Conservation (phyloP, 176 grass and related monocot genomes). For the Oryza coarctata region DNA sequence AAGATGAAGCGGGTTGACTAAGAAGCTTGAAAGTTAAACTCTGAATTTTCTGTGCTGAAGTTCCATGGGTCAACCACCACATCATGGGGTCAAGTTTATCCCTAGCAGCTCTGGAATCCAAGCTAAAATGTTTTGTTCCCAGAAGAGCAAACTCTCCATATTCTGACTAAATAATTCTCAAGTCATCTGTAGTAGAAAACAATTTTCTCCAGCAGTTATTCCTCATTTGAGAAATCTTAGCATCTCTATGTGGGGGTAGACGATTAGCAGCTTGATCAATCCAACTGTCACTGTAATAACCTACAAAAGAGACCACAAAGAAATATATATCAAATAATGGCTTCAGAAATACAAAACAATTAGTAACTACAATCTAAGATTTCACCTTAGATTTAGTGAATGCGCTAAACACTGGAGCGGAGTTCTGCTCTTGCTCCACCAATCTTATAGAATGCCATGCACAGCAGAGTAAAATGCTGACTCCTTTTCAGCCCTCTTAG, state of each 20-base stretch:
- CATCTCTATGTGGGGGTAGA: not conserved
- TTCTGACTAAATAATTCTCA: not conserved
- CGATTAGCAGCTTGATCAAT: not conserved
- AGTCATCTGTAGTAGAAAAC: not conserved
- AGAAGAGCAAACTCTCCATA: not conserved
- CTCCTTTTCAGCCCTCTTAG: not conserved
- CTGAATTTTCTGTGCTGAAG: not conserved
- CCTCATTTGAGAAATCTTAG: not conserved
- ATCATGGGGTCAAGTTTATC: not conserved
- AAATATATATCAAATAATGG: not conserved
- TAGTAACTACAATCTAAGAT: too few relatives aligned
- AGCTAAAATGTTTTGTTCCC: not conserved
- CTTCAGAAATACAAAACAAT: not conserved
- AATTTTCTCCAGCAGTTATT: slow-evolving; percentile 2
- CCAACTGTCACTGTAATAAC: not conserved
- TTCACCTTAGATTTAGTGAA: too few relatives aligned
- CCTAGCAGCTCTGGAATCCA: not conserved
- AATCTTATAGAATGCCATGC: not conserved
- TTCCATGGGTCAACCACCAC: not conserved
- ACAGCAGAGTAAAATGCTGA: slow-evolving; percentile 3
- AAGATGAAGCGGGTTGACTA: not conserved
- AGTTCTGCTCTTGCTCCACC: not conserved
- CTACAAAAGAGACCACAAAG: not conserved
- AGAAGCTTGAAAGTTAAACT: not conserved
- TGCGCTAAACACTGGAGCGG: not conserved